Evolutionary conservation across 805 yeast species (phyloP).

Genomic region (Cyberlindnera maclurae): DNA sequence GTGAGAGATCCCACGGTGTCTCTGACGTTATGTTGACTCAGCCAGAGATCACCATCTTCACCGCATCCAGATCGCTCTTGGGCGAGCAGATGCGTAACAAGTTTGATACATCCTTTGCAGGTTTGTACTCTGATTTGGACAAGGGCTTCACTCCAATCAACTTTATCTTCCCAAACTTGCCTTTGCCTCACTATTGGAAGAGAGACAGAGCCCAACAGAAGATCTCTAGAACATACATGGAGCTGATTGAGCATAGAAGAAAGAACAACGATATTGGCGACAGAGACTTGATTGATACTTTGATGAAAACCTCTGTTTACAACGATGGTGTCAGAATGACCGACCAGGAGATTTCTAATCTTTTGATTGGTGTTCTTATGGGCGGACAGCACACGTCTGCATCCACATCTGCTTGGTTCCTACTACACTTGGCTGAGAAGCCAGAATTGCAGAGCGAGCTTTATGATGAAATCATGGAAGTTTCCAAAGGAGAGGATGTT

Average conservation of each 20-base stretch:
- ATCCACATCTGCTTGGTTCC: constrained; percentile 90
- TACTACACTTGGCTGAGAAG: constrained; percentile 82
- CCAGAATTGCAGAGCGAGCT: constrained; percentile 82
- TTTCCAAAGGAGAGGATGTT: constrained; percentile 54
- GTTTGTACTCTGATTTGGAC: constrained; percentile 83
- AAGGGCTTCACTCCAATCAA: constrained; percentile 95
- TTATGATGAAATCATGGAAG: constrained; percentile 62
- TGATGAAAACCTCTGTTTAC: constrained; percentile 76
- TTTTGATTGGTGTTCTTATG: constrained; percentile 93
- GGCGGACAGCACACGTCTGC: constrained; percentile 99
- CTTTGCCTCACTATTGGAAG: constrained; percentile 74
- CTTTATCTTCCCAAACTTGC: constrained; percentile 92
- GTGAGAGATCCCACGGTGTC: constrained; percentile 37
- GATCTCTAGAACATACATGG: constrained; percentile 76
- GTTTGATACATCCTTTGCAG: constrained; percentile 78
- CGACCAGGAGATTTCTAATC: constrained; percentile 88
- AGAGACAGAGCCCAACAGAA: constrained; percentile 85
- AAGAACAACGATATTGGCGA: constrained; percentile 66
- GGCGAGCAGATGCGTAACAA: constrained; percentile 88
- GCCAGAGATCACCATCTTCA: constrained; percentile 93
- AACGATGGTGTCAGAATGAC: constrained; percentile 94
- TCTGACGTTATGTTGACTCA: constrained; percentile 74
- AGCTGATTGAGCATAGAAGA: constrained; percentile 70
- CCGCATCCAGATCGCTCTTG: constrained; percentile 85
- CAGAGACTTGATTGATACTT: constrained; percentile 84